A percentile compares a stretch with the other conserved stretches of the same genome.
Evolutionary conservation across 2,329 filamentous ascomycete species (phyloP).

Genomic region (Macrophomina pseudophaseolina): DNA sequence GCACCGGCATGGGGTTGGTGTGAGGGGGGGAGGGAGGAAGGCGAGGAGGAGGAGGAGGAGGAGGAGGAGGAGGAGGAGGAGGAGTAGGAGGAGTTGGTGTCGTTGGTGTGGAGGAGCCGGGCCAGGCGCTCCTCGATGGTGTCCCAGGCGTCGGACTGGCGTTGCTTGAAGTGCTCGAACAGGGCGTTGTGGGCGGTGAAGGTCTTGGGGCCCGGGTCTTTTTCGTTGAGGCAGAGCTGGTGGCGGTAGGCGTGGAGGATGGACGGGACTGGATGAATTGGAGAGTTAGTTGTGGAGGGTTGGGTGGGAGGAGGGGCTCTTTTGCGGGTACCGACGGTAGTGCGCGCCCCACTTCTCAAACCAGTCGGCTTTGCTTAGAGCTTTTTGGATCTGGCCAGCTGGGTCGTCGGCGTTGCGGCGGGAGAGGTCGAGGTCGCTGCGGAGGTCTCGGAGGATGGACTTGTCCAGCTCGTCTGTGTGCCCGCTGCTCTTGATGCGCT

Average conservation of each 20-base stretch:
- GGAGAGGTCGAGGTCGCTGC: slow-evolving; percentile 32
- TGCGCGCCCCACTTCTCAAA: slow-evolving; percentile 62
- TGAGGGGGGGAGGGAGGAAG: too few species aligned
- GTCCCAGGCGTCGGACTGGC: slow-evolving; percentile 26
- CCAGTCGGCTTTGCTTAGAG: slow-evolving; percentile 47
- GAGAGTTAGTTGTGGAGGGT: too few species aligned
- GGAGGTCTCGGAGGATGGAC: slow-evolving; percentile 58
- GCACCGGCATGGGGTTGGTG: neutral
- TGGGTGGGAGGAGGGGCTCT: too few species aligned
- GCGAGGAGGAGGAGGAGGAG: too few species aligned
- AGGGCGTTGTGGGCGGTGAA: slow-evolving; percentile 59
- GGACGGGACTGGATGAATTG: slow-evolving; percentile 48
- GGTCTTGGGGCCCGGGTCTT: slow-evolving; percentile 62
- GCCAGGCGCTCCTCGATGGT: neutral
- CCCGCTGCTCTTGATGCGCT: slow-evolving; percentile 29
- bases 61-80: too few species aligned
- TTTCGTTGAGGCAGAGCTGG: slow-evolving; percentile 67
- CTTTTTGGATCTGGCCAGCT: slow-evolving; percentile 58
- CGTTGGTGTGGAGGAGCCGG: neutral
- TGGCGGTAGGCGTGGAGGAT: slow-evolving; percentile 61
- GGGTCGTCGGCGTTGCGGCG: slow-evolving; percentile 36
- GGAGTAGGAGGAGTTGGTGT: too few species aligned
- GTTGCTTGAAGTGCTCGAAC: slow-evolving; percentile 53
- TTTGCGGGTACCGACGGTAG: slow-evolving; percentile 44
- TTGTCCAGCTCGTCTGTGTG: slow-evolving; percentile 49